Base-by-base conservation (phyloP, 306 rosid genomes). In the Oemleria cerasiformis region DNA sequence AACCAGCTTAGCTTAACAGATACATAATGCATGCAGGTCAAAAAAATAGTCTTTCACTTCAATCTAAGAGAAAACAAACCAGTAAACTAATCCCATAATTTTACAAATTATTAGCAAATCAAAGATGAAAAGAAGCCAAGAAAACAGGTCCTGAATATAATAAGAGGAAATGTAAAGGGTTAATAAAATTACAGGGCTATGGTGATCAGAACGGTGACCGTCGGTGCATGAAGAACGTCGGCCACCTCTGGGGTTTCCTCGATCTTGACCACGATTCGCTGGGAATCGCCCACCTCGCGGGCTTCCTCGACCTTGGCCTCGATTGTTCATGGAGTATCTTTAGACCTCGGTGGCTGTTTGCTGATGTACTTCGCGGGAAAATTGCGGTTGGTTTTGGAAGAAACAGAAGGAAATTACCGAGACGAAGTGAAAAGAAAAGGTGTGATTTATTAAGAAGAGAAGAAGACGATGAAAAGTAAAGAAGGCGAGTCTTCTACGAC, bases 311-410 rank as follows among this genome's bases (percentile, higher is more conserved):
- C 20, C 66, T 15, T 42, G 49, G 11, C 9, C 62, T 39, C 68
- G 58, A 10, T 69, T 55, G 61, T 21, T 3, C 83, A 79, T 79
- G 68, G 30, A 7, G 57, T 5, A 7, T 3, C 7, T 16, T 49
- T 16, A 15, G 7, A 38, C 21, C 23, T 25, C 6, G 14, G 7
- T 66, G 5, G 43, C 25, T 47, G 25, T 19, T 53, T 7, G 63
- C 15, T 68, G 59, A 67, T 30, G 7, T 38, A 68, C 19, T 73
- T 78, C 71, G 78, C 70, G 44, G 64, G 70, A 70, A 58, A 16
- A 5, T 50, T n/a, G n/a, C 19, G 72, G 48, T 68, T 39, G 30
- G 25, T 51, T 49, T n/a, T 4, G 60, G 19, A 10, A 49, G 45
- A 49, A 67, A 17, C 9, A n/a, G 6, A 23, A 0, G 13, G 1